Base-by-base conservation (phyloP, 805 yeast species). In the Candida vaughaniae region DNA sequence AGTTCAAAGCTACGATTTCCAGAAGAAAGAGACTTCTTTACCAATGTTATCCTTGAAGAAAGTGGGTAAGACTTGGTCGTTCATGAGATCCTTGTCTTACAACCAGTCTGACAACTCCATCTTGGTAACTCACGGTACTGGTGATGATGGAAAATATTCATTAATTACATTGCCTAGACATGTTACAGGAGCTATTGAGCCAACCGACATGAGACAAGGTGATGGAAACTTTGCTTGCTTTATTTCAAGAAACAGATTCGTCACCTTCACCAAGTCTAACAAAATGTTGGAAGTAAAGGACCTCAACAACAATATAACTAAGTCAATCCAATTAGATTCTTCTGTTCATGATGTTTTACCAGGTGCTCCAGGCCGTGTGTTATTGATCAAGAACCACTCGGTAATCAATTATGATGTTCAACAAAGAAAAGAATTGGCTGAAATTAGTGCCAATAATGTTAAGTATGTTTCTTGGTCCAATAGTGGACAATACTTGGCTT, bases 201-300 rank as follows among this genome's bases (percentile, higher is more conserved):
- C 97, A 37, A 73, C 81, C n/a, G 82, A 82, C 43, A 70, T 84
- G 33, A 69, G 84, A 42, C 80, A 78, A 52, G 97, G 96, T 35
- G 78, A 79, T 38, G 96, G 93, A 25, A 79, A 78, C 53, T 80
- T 78, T 60, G 99, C 98, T 11, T 72, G 84, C 43, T 93, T 93
- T 60, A 88, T 95, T 51, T 89, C 97, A 10, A 84, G 99, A 60
- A 93, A 93, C 67, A 76, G 99, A 64, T 93, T 88, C 63, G 95
- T 86, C 39, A 86, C 85, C 22, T 86, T 84, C 58, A 68, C 77
- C 39, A 82, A 80, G 55, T 53, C 78, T 9, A 57, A 79, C 11
- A 80, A 80, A 51, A 66, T 77, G n/a, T 73, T 93, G 49, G 86
- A 85, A 48, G 83, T 93, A 36, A 84, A 85, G 60, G 96, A 90